Percentiles rank a stretch among this genome's conserved stretches.
These are phyloP conservation scores for Blastobotrys muscicola DNA, from an alignment of 805 yeast genomes.

Conservation along the genomic window DNA sequence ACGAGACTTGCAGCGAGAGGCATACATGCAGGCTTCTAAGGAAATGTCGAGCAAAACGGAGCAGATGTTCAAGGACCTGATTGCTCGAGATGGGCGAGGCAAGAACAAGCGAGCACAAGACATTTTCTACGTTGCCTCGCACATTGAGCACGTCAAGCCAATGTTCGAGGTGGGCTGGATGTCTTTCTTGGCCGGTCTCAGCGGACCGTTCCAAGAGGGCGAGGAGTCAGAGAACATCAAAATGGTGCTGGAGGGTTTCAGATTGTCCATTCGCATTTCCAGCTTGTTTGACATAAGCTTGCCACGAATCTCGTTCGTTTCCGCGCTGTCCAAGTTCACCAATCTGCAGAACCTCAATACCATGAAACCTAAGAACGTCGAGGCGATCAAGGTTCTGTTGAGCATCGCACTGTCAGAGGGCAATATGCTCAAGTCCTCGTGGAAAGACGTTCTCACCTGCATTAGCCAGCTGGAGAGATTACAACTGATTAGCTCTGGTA, in stretches of 20 bases:
- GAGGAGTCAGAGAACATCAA: slow-evolving; percentile 48
- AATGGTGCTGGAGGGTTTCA: slow-evolving; percentile 76
- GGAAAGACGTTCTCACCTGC: slow-evolving; percentile 75
- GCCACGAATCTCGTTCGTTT: slow-evolving; percentile 81
- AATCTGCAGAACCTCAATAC: slow-evolving; percentile 71
- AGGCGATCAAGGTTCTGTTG: slow-evolving; percentile 64
- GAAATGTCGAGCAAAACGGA: slow-evolving; percentile 89
- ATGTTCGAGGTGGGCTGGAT: slow-evolving; percentile 95
- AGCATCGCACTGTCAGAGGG: slow-evolving; percentile 77
- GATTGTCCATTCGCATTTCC: slow-evolving; percentile 71
- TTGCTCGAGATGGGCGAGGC: slow-evolving; percentile 27
- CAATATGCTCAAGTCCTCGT: slow-evolving; percentile 58
- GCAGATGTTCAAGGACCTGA: slow-evolving; percentile 56
- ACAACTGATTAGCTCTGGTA: slow-evolving; percentile 79
- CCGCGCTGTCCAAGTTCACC: slow-evolving; percentile 82
- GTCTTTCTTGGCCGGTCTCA: slow-evolving; percentile 89
- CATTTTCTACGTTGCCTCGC: slow-evolving; percentile 74
- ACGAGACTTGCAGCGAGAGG: slow-evolving; percentile 65
- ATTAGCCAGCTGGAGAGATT: slow-evolving; percentile 88
- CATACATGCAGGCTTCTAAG: slow-evolving; percentile 84
- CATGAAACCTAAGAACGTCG: slow-evolving; percentile 68
- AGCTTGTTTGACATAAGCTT: slow-evolving; percentile 74
- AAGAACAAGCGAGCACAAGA: slow-evolving; percentile 18
- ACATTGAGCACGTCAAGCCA: slow-evolving; percentile 82
- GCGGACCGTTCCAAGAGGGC: slow-evolving; percentile 86